These are phyloP conservation scores for Panicum virgatum DNA, from an alignment of 202 grass and related monocot species.

Conservation along the genomic window DNA sequence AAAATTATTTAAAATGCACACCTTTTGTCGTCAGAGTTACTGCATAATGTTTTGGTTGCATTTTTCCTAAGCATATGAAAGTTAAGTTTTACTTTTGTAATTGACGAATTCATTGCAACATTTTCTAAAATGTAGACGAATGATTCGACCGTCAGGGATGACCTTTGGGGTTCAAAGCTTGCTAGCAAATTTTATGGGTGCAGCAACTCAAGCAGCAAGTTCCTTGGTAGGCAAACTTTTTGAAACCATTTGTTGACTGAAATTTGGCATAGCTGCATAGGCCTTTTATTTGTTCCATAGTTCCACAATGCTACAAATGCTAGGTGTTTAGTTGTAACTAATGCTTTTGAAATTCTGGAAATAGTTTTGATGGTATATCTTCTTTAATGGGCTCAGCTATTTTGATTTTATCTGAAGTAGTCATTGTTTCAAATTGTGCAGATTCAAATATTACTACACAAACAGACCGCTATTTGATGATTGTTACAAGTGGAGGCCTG, in stretches of 20 bases:
- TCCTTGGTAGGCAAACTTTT: constrained; percentile 53
- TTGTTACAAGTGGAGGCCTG: constrained; percentile 82
- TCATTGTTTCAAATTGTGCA: constrained; percentile 43
- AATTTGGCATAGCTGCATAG: constrained; percentile 15
- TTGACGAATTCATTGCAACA: constrained; percentile 7
- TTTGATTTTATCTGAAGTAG: constrained; percentile 27
- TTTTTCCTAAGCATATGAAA: neutral
- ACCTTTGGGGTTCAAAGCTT: constrained; percentile 82
- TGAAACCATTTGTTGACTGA: constrained; percentile 24
- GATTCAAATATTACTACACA: constrained; percentile 59
- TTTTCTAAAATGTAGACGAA: constrained; percentile 59
- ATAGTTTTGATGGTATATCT: constrained; percentile 3
- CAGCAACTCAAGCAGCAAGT: constrained; percentile 80
- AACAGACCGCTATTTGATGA: constrained; percentile 71
- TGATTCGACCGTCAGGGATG: constrained; percentile 39
- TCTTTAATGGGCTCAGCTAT: constrained; percentile 12
- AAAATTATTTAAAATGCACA: neutral
- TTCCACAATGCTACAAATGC: neutral
- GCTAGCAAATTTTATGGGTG: constrained; percentile 76
- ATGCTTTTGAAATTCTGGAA: constrained; percentile 23
- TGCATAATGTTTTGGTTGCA: constrained; percentile 1
- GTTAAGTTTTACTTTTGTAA: neutral
- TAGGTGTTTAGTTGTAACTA: neutral
- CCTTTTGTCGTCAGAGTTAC: neutral
- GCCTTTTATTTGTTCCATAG: neutral